Conservation (phyloP, 169 alveolate species). For the Eimeria praecox region DNA sequence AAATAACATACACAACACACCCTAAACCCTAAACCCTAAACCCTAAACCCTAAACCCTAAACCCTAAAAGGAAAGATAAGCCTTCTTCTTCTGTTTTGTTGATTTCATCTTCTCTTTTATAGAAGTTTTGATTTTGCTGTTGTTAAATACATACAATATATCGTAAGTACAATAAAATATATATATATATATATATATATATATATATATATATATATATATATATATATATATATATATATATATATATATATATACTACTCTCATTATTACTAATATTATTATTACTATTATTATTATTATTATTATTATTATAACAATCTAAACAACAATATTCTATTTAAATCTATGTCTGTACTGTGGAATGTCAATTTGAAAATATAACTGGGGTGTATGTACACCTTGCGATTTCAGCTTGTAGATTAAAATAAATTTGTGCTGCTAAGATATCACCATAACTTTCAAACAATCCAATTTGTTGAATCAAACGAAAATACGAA, state of each 20-base stretch:
- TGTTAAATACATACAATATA: not conserved
- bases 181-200: not conserved
- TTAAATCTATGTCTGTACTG: not conserved
- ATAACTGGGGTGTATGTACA: not conserved
- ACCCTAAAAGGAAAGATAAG: not conserved
- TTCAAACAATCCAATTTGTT: not conserved
- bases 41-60: no score
- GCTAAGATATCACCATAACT: not conserved
- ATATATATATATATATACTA: not conserved
- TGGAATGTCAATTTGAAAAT: not conserved
- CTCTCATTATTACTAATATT: not conserved
- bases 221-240: not conserved
- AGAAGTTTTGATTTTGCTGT: not conserved
- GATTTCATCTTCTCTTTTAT: not conserved
- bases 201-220: not conserved
- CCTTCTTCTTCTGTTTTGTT: not conserved
- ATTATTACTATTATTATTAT: not conserved
- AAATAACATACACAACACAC: not conserved
- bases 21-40: no score
- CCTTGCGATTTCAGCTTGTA: not conserved
- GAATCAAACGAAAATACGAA: not conserved
- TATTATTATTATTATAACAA: constrained; percentile 1
- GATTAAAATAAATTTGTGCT: not conserved
- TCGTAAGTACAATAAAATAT: not conserved
- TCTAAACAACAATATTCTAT: not conserved